phyloP scores from a whole-genome alignment of 768 basidiomycete species.

The Rhizopogon roseolus region DNA sequence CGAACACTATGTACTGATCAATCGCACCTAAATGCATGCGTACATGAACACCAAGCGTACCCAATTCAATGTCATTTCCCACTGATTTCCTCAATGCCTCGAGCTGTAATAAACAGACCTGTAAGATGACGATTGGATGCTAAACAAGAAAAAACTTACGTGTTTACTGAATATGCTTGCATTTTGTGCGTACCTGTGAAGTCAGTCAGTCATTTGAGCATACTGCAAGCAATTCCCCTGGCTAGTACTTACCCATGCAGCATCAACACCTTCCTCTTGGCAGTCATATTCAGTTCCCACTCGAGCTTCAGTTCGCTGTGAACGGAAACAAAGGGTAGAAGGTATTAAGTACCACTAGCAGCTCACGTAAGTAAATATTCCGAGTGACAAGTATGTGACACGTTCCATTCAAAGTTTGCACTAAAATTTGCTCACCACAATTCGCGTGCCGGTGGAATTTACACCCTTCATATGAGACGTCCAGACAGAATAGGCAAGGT shows the following conservation, averaged over 20 bases:
- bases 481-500: no score
- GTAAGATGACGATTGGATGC: background rate
- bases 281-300: conserved; percentile 11
- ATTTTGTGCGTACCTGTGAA: conserved; percentile 65
- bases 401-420: no score
- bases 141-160: conserved; percentile 32
- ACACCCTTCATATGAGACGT: no score
- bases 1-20: conserved; percentile 47
- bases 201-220: background rate
- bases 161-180: conserved; percentile 66
- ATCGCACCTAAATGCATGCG: background rate
- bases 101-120: conserved; percentile 36
- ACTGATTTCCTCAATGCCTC: conserved; percentile 70
- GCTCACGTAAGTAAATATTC: no score
- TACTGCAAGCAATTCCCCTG: background rate
- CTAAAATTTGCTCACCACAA: no score
- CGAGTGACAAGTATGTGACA: no score
- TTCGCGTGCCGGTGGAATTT: no score
- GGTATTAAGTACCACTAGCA: no score
- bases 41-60: conserved; percentile 26
- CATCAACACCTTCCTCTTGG: conserved; percentile 36
- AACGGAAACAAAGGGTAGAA: no score
- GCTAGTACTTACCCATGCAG: conserved; percentile 36
- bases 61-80: conserved; percentile 60
- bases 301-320: no score